phyloP scores from a whole-genome alignment of 1,284 basidiomycete species.

The Leccinum holopus region DNA sequence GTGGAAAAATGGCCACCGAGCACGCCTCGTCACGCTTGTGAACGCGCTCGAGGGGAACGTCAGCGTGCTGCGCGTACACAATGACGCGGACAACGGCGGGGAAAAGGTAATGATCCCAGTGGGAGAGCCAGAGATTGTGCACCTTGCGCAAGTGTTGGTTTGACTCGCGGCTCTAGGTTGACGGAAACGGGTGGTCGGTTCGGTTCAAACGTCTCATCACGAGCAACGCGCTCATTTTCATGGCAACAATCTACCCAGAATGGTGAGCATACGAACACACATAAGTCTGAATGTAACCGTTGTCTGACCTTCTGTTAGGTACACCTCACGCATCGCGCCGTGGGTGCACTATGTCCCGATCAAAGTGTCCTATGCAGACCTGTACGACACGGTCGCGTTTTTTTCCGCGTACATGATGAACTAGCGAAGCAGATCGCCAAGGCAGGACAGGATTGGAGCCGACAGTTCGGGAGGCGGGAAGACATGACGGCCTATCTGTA shows the following conservation, averaged over 20 bases:
- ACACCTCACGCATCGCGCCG: constrained; percentile 44
- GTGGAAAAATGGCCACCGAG: constrained; percentile 54
- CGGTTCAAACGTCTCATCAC: constrained; percentile 67
- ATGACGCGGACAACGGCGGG: not conserved
- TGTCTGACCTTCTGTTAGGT: constrained; percentile 26
- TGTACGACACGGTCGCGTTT: constrained; percentile 58
- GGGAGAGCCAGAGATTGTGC: constrained; percentile 41
- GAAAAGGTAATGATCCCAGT: constrained; percentile 31
- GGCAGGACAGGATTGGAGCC: constrained; percentile 59
- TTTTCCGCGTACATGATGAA: constrained; percentile 56
- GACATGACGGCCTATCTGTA: constrained; percentile 67
- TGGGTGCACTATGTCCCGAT: constrained; percentile 67
- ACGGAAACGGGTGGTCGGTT: constrained; percentile 71
- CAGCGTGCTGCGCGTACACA: constrained; percentile 21
- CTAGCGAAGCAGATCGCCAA: constrained; percentile 56
- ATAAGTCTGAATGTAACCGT: not conserved
- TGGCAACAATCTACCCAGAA: constrained; percentile 63
- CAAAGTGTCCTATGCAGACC: constrained; percentile 51
- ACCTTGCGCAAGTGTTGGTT: constrained; percentile 25
- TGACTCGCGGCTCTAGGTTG: constrained; percentile 39
- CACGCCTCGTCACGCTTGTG: constrained; percentile 38
- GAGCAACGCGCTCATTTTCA: constrained; percentile 61
- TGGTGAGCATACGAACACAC: constrained; percentile 42
- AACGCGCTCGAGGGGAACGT: constrained; percentile 36
- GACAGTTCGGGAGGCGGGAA: constrained; percentile 59